phyloP scores from a whole-genome alignment of 352 stramenopile species.

The Phytophthora pluvialis region DNA sequence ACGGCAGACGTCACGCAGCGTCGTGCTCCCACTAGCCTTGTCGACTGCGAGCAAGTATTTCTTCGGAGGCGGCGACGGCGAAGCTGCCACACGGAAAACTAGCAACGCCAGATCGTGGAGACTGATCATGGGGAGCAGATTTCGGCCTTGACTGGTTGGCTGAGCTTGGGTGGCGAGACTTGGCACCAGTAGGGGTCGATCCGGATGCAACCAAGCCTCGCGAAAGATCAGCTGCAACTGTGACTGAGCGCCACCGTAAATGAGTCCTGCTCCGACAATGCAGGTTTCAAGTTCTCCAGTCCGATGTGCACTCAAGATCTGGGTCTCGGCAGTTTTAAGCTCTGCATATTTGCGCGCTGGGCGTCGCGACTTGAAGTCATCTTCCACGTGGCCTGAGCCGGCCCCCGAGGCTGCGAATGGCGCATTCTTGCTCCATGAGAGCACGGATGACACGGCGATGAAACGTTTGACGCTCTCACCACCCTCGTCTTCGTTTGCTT shows the following conservation, averaged over 20 bases:
- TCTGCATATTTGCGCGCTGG: constrained; percentile 71
- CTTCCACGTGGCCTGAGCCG: constrained; percentile 58
- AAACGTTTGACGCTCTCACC: constrained; percentile 62
- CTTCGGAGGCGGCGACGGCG: constrained; percentile 43
- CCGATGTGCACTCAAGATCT: constrained; percentile 76
- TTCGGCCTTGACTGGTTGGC: constrained; percentile 44
- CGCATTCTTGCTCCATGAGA: constrained; percentile 82
- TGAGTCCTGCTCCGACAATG: constrained; percentile 72
- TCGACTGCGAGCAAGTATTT: constrained; percentile 78
- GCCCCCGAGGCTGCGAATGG: constrained; percentile 52
- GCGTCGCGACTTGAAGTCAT: constrained; percentile 83
- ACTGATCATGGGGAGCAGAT: constrained; percentile 86
- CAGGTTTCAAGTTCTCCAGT: constrained; percentile 73
- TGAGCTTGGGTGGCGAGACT: constrained; percentile 45
- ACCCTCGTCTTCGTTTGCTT: constrained; percentile 39
- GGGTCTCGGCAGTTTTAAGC: constrained; percentile 85
- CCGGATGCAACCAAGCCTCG: constrained; percentile 74
- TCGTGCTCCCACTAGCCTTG: constrained; percentile 53
- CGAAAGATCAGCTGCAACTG: constrained; percentile 72
- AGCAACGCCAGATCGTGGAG: constrained; percentile 81
- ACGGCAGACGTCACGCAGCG: constrained; percentile 66
- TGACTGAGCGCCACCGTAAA: constrained; percentile 83
- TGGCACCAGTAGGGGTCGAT: constrained; percentile 61
- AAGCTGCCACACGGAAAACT: constrained; percentile 50
- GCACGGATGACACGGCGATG: constrained; percentile 74